Base-by-base conservation (phyloP, 257 asterid species). In the Mentha longifolia region DNA sequence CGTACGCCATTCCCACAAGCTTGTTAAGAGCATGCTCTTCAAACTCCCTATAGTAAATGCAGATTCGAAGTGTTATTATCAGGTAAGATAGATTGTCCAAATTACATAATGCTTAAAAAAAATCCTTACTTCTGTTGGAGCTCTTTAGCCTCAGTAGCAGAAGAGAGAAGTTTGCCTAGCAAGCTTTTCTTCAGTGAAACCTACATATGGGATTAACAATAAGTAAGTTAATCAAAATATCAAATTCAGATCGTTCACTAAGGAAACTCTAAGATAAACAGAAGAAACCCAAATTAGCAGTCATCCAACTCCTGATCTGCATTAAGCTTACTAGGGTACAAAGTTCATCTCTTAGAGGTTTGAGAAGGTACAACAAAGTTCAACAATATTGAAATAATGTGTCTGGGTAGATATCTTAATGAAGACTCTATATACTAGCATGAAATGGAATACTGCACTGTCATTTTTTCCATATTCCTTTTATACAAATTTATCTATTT, bases 1-100 rank as follows among this genome's bases (percentile, higher is more conserved):
- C 91, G 65, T 89, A 92, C 68, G 92, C 96, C 90, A 89, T 92
- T 71, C 45, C 87, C 65, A 86, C 85, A 47, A 92, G 95, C 78
- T 90, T 88, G 77, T 88, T 87, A 79, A 92, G 89, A 60, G 96
- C 96, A 33, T 28, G 75, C 77, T 62, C 85, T 85, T 89, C 97
- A 59, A 89, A 92, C 65, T 85, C 91, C 89, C 98, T 92, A 73
- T 25, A 79, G 71, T 39, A 79, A 45, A 79, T 70, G 37, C 65
- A 74, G 78, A 56, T 66, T 78, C 50, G 52, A 59, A 51, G 77
- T 77, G 25, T 0, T 0, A 78, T 47, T 52, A 79, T 60, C 70
- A 74, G 19, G 70, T 45, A 16, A 42, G 7, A 70, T 11, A 68
- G 9, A 61, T 75, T 49, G 46, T 16, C 58, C 67, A 35, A 47